Base-by-base conservation (phyloP, 179 eudicot species). In the Beta corolliflora region DNA sequence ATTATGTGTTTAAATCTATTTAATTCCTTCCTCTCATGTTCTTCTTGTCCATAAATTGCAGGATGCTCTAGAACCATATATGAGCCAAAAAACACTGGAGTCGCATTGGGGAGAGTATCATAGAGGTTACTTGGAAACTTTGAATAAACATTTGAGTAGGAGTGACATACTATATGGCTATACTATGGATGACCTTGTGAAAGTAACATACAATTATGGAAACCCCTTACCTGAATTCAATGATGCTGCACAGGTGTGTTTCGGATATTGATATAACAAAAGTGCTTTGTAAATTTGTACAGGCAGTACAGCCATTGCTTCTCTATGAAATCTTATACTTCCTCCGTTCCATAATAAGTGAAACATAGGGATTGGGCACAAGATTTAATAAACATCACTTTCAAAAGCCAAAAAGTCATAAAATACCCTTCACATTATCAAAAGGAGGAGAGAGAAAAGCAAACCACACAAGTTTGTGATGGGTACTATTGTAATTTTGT, bases 61-160 rank as follows among this genome's bases (percentile, higher is more conserved):
- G 99, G 93, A 95, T 91, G 99, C 98, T 21, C 77, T 95, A 77
- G 99, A 95, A 79, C 99, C 99, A 77, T 92, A 90, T 84, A 91
- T 95, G 97, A 95, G 98, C 86, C 82, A 84, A 80, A 92, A 83
- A 85, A 85, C 92, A 16, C 91, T 95, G 69, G 97, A 94, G 78
- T 64, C 82, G 85, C 98, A 95, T 81, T 94, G 99, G 99, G 98
- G 97, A 76, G 88, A 81, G 73, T 91, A 95, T 87, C 99, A 94
- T 84, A 93, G 81, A 85, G 85, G 87, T 77, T 92, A 92, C 80
- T 83, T 94, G 58, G 98, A 95, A 76, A 88, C 88, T 81, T 85
- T 95, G 79, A 95, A 95, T 84, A 89, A 74, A 71, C 94, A 90
- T 79, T 85, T 95, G 54, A 91, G 82, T 63, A 92, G 84, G 86